Evolutionary conservation across 2,329 filamentous ascomycete genomes (phyloP).

Genomic region (Microsporum audouinii): DNA sequence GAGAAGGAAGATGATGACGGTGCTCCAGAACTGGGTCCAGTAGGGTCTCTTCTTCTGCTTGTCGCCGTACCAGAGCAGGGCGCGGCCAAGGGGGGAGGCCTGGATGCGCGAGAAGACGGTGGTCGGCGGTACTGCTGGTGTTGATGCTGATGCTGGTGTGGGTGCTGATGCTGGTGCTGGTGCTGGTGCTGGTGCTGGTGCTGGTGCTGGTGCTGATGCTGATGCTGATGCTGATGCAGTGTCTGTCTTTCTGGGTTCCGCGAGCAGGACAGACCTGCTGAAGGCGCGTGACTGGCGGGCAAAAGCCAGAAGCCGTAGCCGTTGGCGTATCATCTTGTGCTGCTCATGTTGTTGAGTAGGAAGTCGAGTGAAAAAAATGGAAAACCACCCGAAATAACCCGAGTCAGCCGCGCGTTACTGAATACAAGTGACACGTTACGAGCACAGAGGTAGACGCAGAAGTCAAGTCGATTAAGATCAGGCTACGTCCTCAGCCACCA

Average conservation of each 20-base stretch:
- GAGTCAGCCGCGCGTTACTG: neutral
- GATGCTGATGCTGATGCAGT: no score
- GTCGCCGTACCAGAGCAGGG: slow-evolving; percentile 48
- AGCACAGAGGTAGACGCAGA: neutral
- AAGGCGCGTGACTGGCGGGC: no score
- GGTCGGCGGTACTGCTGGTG: neutral
- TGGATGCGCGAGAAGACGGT: neutral
- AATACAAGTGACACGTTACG: no score
- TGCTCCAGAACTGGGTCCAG: slow-evolving; percentile 64
- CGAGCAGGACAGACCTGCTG: no score
- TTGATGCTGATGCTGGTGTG: neutral
- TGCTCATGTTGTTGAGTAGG: neutral
- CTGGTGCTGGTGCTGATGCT: neutral
- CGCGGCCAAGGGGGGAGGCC: slow-evolving; percentile 19
- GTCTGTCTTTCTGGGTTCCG: no score
- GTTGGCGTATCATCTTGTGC: neutral
- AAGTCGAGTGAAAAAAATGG: neutral
- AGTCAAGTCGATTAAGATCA: neutral
- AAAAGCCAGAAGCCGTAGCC: no score
- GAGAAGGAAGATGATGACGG: slow-evolving; percentile 65
- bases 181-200: neutral
- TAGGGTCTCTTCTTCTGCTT: slow-evolving; percentile 63
- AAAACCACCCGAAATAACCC: neutral
- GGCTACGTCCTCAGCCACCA: neutral
- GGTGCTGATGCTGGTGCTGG: neutral